These are phyloP conservation scores for Diaporthe ilicicola DNA, from an alignment of 2,329 filamentous ascomycete species.

Conservation along the genomic window DNA sequence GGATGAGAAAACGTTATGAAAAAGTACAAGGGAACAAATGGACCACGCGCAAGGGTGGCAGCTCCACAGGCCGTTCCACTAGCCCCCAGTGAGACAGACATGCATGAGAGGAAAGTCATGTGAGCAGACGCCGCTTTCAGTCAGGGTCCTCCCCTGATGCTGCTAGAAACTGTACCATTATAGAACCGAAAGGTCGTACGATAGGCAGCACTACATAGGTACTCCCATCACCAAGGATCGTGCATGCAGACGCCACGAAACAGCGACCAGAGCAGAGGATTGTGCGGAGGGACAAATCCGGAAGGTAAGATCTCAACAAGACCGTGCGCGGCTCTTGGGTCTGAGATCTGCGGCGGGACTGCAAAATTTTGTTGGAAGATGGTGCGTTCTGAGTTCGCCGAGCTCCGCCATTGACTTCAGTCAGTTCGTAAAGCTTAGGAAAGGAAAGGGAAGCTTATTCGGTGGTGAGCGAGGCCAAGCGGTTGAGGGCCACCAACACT, in stretches of 20 bases:
- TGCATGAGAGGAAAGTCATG: constrained; percentile 4
- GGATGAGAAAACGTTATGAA: background rate
- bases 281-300: background rate
- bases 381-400: background rate
- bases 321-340: background rate
- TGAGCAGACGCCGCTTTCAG: background rate
- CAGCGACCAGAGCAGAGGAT: background rate
- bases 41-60: background rate
- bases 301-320: no score
- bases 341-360: background rate
- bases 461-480: constrained; percentile 32
- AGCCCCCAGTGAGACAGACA: background rate
- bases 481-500: constrained; percentile 52
- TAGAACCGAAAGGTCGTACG: background rate
- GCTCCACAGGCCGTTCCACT: background rate
- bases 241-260: background rate
- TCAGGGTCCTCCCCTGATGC: background rate
- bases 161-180: background rate
- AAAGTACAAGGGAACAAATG: background rate
- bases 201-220: background rate
- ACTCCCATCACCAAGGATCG: background rate
- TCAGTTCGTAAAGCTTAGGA: background rate
- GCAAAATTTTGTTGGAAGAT: background rate
- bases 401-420: background rate
- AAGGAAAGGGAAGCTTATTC: background rate